A percentile compares a stretch with the other conserved stretches of the same genome.
Conservation (phyloP, 2,329 filamentous ascomycete genomes). For the Neospermospora avenae region DNA sequence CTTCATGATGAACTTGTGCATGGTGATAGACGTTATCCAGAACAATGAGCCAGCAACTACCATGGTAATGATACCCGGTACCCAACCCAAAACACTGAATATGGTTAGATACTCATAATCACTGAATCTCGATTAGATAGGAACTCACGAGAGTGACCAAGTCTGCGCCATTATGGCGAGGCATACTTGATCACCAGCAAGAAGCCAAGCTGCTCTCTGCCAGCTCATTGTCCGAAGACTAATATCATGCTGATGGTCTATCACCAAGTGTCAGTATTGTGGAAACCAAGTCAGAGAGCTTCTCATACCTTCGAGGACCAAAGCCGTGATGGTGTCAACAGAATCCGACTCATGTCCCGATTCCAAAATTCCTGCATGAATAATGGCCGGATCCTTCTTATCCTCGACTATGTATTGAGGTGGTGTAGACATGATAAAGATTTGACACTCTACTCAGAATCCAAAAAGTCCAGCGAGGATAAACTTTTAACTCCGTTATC, state of each 20-base stretch:
- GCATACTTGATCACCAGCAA: conserved; percentile 48
- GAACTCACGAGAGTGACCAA: conserved; percentile 45
- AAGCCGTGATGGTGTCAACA: conserved; percentile 27
- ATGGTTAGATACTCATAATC: not conserved
- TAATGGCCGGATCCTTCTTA: not conserved
- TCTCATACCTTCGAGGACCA: conserved; percentile 33
- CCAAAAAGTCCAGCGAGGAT: not conserved
- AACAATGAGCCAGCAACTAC: conserved; percentile 43
- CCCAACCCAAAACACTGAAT: conserved; percentile 43
- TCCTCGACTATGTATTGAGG: not conserved
- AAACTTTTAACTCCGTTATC: no score
- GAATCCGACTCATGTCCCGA: conserved; percentile 20
- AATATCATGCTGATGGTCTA: conserved; percentile 47
- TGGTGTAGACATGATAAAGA: conserved; percentile 2
- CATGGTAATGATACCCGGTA: conserved; percentile 47
- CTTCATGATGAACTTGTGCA: conserved; percentile 52
- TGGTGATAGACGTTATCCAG: conserved; percentile 49
- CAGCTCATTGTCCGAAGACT: conserved; percentile 51
- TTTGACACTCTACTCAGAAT: not conserved
- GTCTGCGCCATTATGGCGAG: conserved; percentile 50
- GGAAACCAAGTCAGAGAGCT: not conserved
- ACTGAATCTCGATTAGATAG: not conserved
- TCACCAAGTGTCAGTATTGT: not conserved
- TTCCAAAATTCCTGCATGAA: not conserved
- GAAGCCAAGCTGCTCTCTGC: conserved; percentile 48